Conservation (phyloP, 106 monocot genomes). For the Dendrobium huoshanense region DNA sequence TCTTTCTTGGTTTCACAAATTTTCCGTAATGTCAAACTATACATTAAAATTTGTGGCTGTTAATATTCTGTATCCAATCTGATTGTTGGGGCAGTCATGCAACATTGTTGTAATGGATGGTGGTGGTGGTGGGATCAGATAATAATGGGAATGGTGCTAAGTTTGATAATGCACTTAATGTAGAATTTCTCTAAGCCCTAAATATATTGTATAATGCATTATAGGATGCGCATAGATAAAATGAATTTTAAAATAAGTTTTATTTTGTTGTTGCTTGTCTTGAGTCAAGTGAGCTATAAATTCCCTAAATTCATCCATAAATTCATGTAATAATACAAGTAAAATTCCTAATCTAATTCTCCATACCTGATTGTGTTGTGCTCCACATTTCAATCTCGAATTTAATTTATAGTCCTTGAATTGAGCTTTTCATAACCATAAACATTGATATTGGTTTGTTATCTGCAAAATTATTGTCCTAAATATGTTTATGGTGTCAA, state of each 20-base stretch:
- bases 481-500: too few relatives aligned
- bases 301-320: neutral
- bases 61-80: neutral
- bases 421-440: neutral
- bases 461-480: too few relatives aligned
- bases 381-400: neutral
- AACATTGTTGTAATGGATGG: neutral
- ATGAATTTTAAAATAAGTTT: neutral
- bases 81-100: neutral
- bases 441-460: neutral
- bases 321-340: neutral
- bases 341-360: neutral
- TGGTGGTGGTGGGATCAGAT: neutral
- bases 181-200: neutral
- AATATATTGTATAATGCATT: neutral
- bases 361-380: neutral
- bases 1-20: neutral
- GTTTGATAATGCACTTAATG: neutral
- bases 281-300: neutral
- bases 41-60: neutral
- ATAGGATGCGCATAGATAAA: neutral
- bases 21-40: neutral
- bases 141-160: neutral
- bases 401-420: neutral
- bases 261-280: neutral